A percentile compares a stretch with the other conserved stretches of the same genome.
Evolutionary conservation across 176 grass and related monocot species (phyloP).

Genomic region (Bromus sterilis): DNA sequence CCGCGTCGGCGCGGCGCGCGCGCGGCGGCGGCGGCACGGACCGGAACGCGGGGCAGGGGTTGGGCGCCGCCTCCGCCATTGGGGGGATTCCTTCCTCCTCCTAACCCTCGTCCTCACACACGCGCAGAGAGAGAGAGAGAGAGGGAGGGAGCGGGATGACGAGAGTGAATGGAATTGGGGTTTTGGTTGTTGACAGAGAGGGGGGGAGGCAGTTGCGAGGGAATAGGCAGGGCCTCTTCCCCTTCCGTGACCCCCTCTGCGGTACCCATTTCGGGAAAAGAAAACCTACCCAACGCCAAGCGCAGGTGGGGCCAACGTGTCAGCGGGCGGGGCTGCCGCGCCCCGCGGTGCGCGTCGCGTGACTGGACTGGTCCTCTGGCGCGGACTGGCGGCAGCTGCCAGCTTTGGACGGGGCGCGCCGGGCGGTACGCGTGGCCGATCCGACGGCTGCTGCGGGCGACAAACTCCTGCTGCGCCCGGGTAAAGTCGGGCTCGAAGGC

Average conservation of each 20-base stretch:
- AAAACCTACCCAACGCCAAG: not conserved
- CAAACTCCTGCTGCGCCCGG: no score
- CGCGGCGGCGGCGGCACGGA: not conserved
- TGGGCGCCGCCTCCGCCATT: conserved; percentile 9
- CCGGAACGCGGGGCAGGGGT: not conserved
- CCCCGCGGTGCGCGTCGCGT: no score
- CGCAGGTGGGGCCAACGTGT: no score
- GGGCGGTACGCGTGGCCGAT: no score
- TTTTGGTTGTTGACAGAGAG: not conserved
- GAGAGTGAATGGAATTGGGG: not conserved
- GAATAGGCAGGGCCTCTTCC: no score
- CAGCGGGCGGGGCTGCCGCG: no score
- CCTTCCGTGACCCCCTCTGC: not conserved
- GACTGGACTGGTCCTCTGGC: no score
- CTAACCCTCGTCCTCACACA: not conserved
- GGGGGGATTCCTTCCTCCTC: not conserved
- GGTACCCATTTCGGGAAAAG: not conserved
- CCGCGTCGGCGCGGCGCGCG: not conserved
- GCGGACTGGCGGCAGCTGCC: no score
- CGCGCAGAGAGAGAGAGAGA: not conserved
- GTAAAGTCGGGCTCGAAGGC: no score
- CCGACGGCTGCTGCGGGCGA: no score
- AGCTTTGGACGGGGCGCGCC: no score
- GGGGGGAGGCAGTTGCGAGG: not conserved
- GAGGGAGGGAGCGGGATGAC: not conserved